Conservation (phyloP, 2,329 filamentous ascomycete genomes). For the Lachnellula subtilissima region DNA sequence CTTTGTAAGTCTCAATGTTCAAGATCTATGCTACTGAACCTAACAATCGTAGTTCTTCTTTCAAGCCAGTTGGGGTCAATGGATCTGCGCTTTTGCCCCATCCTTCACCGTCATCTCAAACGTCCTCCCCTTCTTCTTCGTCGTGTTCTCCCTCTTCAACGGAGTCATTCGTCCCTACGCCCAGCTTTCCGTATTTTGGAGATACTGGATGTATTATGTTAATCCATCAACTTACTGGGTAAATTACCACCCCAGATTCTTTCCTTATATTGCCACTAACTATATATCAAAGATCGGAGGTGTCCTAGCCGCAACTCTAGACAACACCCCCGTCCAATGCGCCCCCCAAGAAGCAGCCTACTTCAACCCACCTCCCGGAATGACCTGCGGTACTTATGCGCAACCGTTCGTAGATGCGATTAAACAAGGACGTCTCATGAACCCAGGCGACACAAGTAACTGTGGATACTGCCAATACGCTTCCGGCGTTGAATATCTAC, state of each 20-base stretch:
- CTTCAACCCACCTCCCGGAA: slow-evolving; percentile 60
- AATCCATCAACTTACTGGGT: slow-evolving; percentile 62
- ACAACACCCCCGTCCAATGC: slow-evolving; percentile 46
- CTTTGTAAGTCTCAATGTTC: slow-evolving; percentile 39
- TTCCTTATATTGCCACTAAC: neutral
- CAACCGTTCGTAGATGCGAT: slow-evolving; percentile 48
- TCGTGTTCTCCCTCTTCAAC: slow-evolving; percentile 68
- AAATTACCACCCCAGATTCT: neutral
- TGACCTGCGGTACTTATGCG: slow-evolving; percentile 63
- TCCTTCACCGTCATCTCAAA: slow-evolving; percentile 75
- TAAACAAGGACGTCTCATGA: slow-evolving; percentile 56
- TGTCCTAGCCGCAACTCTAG: slow-evolving; percentile 59
- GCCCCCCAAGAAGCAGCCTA: slow-evolving; percentile 49
- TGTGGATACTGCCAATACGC: slow-evolving; percentile 69
- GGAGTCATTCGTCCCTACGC: slow-evolving; percentile 69
- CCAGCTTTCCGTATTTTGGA: slow-evolving; percentile 33
- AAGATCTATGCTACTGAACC: neutral
- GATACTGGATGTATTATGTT: slow-evolving; percentile 49
- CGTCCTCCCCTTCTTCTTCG: slow-evolving; percentile 32
- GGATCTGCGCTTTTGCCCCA: slow-evolving; percentile 78
- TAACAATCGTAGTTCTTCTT: slow-evolving; percentile 52
- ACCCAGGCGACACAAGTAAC: slow-evolving; percentile 50
- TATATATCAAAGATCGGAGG: slow-evolving; percentile 51
- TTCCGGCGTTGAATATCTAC: slow-evolving; percentile 59
- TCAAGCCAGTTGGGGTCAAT: slow-evolving; percentile 72